Evolutionary conservation across 2,329 filamentous ascomycete genomes (phyloP).

Genomic region (Fusarium sp.): DNA sequence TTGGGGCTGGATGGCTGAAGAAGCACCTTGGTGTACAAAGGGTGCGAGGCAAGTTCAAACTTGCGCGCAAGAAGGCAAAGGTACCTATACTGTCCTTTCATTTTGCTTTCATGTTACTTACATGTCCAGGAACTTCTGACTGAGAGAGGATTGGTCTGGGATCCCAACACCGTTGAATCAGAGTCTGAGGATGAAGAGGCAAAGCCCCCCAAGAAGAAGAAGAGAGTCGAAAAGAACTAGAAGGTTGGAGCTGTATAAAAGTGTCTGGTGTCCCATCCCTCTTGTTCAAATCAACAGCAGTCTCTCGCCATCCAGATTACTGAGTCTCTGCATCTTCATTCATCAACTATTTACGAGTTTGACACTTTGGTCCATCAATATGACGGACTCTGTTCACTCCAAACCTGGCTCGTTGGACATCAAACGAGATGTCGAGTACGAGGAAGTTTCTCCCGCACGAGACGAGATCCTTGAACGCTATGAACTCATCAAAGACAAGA

Average conservation of each 20-base stretch:
- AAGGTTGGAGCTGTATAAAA: background rate
- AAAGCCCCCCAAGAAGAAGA: too few relatives aligned
- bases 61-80: too few relatives aligned
- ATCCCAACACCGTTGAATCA: too few relatives aligned
- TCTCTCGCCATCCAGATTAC: background rate
- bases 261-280: background rate
- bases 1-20: too few relatives aligned
- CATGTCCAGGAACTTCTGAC: too few relatives aligned
- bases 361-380: background rate
- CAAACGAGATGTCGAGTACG: slow-evolving; percentile 19
- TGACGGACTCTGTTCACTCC: slow-evolving; percentile 11
- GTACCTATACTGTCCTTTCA: too few relatives aligned
- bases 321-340: background rate
- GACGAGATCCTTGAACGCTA: slow-evolving; percentile 23
- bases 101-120: too few relatives aligned
- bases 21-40: too few relatives aligned
- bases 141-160: too few relatives aligned
- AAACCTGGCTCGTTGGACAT: slow-evolving; percentile 10
- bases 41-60: too few relatives aligned
- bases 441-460: slow-evolving; percentile 6
- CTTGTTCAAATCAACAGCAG: background rate
- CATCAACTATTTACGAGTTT: background rate
- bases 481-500: slow-evolving; percentile 15
- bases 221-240: too few relatives aligned
- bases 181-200: too few relatives aligned